Base-by-base conservation (phyloP, 1,284 basidiomycete species). In the Tilletiopsis washingtonensis region DNA sequence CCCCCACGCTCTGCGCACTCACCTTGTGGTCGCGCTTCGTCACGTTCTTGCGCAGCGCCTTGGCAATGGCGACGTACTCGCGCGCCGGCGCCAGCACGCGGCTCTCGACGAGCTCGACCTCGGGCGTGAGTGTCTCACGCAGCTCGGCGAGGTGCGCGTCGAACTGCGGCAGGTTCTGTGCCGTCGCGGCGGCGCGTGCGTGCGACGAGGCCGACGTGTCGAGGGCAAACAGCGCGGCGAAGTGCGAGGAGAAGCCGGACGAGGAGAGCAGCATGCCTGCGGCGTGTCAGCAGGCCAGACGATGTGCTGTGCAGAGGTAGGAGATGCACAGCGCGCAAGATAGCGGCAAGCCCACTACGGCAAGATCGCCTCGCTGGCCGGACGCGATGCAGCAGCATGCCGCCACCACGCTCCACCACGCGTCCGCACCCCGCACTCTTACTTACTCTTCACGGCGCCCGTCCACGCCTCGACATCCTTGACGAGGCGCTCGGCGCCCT, bases 1-100 rank as follows among this genome's bases (percentile, higher is more conserved):
- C n/a, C n/a, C n/a, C n/a, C n/a, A n/a, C n/a, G n/a, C n/a, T n/a
- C n/a, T n/a, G 27, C 11, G 1, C 6, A 54, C 77, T 40, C 49
- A 86, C 85, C 79, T 98, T 98, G 76, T 99, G 94, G 47, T 97
- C 90, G 36, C 94, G 81, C 78, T 99, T 99, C 14, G 84, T 87
- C 67, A 93, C 88, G 25, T 84, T 89, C 79, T 98, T 99, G 62
- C 91, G 78, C 64, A 96, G 88, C 56, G 81, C 77, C 78, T 96
- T 97, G 76, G 93, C 78, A 51, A 96, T 79, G 0, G 81, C 79
- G 70, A 88, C 83, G 34, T 94, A 79, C 73, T 99, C 94, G 76
- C 90, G 94, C 50, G 84, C 80, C 15, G 94, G 94, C 0, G 80
- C 82, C 34, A 86, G 77, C 51, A 98, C 83, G 54, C 91, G 80